Conservation (phyloP, 495 filamentous ascomycete genomes). For the Aspergillus funiculosus region DNA sequence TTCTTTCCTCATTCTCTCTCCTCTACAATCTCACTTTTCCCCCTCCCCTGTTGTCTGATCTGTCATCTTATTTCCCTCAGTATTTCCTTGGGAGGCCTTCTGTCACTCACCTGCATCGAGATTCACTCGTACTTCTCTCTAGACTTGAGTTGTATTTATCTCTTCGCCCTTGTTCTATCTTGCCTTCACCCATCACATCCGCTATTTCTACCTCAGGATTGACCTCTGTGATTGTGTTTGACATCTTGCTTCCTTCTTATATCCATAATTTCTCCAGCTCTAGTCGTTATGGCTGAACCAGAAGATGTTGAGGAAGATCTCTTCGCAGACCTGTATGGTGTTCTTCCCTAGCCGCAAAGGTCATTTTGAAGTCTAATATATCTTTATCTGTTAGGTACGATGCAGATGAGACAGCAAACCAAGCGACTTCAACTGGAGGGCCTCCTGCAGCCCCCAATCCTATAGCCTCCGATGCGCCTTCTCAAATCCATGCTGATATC, state of each 20-base stretch:
- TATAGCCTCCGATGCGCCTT: slow-evolving; percentile 17
- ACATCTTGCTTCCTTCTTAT: not conserved
- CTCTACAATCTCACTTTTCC: not conserved
- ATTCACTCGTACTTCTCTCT: not conserved
- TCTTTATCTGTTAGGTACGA: slow-evolving; percentile 64
- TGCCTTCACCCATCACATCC: not conserved
- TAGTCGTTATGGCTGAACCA: slow-evolving; percentile 65
- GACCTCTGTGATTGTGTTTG: not conserved
- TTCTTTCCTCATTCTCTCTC: slow-evolving; percentile 12
- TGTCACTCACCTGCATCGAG: not conserved
- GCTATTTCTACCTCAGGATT: not conserved
- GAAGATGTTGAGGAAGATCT: slow-evolving; percentile 96
- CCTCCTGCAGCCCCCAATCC: slow-evolving; percentile 27
- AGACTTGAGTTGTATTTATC: not conserved
- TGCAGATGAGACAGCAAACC: slow-evolving; percentile 62
- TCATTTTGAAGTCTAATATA: slow-evolving; percentile 1
- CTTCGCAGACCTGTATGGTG: slow-evolving; percentile 89
- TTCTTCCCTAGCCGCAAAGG: not conserved
- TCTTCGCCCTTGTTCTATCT: not conserved
- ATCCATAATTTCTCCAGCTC: not conserved
- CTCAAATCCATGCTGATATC: slow-evolving; percentile 21
- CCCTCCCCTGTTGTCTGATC: not conserved
- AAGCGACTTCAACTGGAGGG: slow-evolving; percentile 33
- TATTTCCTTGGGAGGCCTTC: not conserved
- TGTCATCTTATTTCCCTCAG: not conserved